Base-by-base conservation (phyloP, 1,139 yeast genomes). In the Groenewaldozyma sp. region DNA sequence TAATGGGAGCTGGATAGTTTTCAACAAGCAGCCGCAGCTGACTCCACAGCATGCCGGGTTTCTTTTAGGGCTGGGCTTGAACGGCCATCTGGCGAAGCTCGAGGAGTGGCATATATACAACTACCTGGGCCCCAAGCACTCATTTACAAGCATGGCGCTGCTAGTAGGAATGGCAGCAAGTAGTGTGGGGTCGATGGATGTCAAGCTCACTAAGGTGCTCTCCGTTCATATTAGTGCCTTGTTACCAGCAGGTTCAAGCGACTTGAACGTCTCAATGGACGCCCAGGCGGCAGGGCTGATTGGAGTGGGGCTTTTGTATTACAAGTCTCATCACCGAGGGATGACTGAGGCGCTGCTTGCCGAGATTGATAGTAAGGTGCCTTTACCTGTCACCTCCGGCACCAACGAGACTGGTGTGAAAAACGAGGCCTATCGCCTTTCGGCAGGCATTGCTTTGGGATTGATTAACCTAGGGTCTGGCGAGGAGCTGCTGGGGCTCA, bases 61-160 rank as follows among this genome's bases (percentile, higher is more conserved):
- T 51, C 62, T 93, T n/a, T 64, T 87, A 21, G 98, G 97, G 0
- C 64, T 91, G 19, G 99, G 99, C 0, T 65, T 93, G 33, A 86
- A 86, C 62, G 97, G 97, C 0, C 95, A 88, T 56, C 63, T 93
- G 49, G 78, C 75, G 46, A 71, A 71, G 35, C 64, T 93, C 24
- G 97, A 93, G 54, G 96, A 91, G 56, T 93, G 98, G 97, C 96
- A 88, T 56, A 82, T 93, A 24, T 93, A 87, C 59, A 88, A 91
- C 54, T 88, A 87, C 49, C 64, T 93, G 38, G 95, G 95, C 0
- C 94, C 95, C 1, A 88, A 93, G 52, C 91, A 84, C 54, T 76
- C 82, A 2, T 73, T 75, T 38, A 84, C 95, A 0, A 83, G 95
- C 58, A 79, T 87, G 29, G 97, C 96, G 0, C 64, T 91, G 34